Conservation (phyloP, 2,329 filamentous ascomycete genomes). For the Xylariaceae sp. region DNA sequence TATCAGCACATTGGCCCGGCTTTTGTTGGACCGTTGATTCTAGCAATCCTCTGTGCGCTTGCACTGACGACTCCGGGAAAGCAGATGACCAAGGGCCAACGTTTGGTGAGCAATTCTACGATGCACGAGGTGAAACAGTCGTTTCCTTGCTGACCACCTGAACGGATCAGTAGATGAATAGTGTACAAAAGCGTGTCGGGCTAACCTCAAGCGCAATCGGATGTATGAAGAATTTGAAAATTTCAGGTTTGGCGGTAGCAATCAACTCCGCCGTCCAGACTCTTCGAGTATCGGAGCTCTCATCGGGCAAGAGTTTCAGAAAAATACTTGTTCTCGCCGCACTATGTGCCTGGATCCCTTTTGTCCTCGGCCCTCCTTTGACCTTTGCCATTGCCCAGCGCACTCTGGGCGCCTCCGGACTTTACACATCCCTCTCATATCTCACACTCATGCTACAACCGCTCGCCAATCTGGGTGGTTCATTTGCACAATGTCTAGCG, state of each 20-base stretch:
- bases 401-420: slow-evolving; percentile 29
- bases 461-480: slow-evolving; percentile 36
- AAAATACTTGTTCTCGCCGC: slow-evolving; percentile 8
- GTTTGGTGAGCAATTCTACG: not conserved
- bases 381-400: slow-evolving; percentile 36
- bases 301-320: slow-evolving; percentile 31
- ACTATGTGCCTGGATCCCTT: slow-evolving; percentile 26
- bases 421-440: slow-evolving; percentile 41
- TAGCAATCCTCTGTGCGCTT: slow-evolving; percentile 32
- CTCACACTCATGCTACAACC: slow-evolving; percentile 36
- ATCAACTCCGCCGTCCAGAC: slow-evolving; percentile 29
- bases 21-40: slow-evolving; percentile 43
- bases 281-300: slow-evolving; percentile 35
- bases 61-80: slow-evolving; percentile 22
- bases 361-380: slow-evolving; percentile 33
- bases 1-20: slow-evolving; percentile 43
- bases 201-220: slow-evolving; percentile 33
- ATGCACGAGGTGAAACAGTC: too few relatives aligned
- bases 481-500: not conserved
- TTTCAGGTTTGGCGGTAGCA: slow-evolving; percentile 33
- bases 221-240: slow-evolving; percentile 40
- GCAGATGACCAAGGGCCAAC: slow-evolving; percentile 25
- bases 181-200: slow-evolving; percentile 30
- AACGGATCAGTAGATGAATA: slow-evolving; percentile 34
- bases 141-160: too few relatives aligned